Base-by-base conservation (phyloP, 495 filamentous ascomycete genomes). In the Astrocystis sublimbata region DNA sequence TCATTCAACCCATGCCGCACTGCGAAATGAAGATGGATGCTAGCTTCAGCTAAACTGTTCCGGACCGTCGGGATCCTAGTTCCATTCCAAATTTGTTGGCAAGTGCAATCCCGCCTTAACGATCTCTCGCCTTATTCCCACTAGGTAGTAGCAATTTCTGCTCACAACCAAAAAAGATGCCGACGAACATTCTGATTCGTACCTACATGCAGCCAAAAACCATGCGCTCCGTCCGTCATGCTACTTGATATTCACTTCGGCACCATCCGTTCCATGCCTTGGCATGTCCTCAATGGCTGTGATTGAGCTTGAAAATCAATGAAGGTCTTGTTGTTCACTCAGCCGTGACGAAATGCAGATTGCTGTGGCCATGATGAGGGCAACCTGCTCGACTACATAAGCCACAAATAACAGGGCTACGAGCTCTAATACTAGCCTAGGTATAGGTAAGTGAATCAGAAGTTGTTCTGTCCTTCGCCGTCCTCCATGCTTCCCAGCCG, bases 21-120 rank as follows among this genome's bases (percentile, higher is more conserved):
- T n/a, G 21, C 19, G 51, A 54, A 54, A 54, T 54, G 49, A 52
- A 52, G 49, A 52, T 52, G 30, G 49, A 52, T 33, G 46, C 46
- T 49, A 49, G 46, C 46, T 49, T 30, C 26, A 5, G 17, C 46
- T 49, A 49, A n/a, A 49, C 23, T 17, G 40, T 26, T 45, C 33
- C 52, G 35, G 35, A 36, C 28, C 9, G 17, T 23, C 49, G 49
- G 49, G 30, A 52, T 21, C 17, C 19, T 19, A 15, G 41, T 42
- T 42, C 40, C 54, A 57, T 57, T 57, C 54, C 54, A 57, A 57
- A 57, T 57, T 28, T 33, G 17, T 26, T 17, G 13, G 13, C 3
- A 31, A 33, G 26, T 28, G 23, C 23, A 28, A 28, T 41, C 17
- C 17, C 50, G 8, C 33, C 36, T 42, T 19, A 19, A 19, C 52